These are phyloP conservation scores for Botrytis galanthina DNA, from an alignment of 2,329 filamentous ascomycete species.

Conservation along the genomic window DNA sequence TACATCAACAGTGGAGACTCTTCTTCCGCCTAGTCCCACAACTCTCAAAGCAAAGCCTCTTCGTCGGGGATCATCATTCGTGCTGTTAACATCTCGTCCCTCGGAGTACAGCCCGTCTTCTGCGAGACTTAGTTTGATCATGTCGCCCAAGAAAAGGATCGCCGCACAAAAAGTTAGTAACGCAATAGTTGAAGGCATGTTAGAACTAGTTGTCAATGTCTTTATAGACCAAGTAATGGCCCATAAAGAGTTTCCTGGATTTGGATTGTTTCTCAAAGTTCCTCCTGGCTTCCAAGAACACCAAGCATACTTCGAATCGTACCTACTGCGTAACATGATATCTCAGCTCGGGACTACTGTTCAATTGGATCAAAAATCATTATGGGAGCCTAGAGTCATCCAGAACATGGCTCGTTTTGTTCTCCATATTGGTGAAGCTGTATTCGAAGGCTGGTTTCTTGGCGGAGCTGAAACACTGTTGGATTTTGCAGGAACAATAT, in stretches of 20 bases:
- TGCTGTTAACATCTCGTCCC: constrained; percentile 74
- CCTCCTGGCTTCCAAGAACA: constrained; percentile 93
- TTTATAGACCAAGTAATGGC: constrained; percentile 83
- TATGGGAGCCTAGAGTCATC: constrained; percentile 79
- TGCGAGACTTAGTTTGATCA: constrained; percentile 60
- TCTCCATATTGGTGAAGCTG: constrained; percentile 78
- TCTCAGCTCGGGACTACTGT: constrained; percentile 68
- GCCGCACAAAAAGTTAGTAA: constrained; percentile 57
- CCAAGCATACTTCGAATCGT: constrained; percentile 93
- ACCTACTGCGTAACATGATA: constrained; percentile 73
- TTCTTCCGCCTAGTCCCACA: constrained; percentile 45
- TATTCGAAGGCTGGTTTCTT: constrained; percentile 96
- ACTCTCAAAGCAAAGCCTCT: constrained; percentile 58
- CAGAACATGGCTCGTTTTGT: constrained; percentile 84
- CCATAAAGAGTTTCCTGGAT: constrained; percentile 86
- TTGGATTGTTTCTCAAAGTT: constrained; percentile 80
- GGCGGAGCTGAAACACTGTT: constrained; percentile 80
- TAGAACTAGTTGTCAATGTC: constrained; percentile 74
- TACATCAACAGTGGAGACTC: constrained; percentile 60
- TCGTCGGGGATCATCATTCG: constrained; percentile 83
- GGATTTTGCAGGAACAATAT: constrained; percentile 78
- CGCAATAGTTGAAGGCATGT: constrained; percentile 69
- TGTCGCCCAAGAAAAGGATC: constrained; percentile 57
- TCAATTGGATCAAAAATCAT: constrained; percentile 65
- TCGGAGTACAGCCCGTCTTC: constrained; percentile 56